Conservation (phyloP, 768 basidiomycete species). For the Tulasnella sp. region DNA sequence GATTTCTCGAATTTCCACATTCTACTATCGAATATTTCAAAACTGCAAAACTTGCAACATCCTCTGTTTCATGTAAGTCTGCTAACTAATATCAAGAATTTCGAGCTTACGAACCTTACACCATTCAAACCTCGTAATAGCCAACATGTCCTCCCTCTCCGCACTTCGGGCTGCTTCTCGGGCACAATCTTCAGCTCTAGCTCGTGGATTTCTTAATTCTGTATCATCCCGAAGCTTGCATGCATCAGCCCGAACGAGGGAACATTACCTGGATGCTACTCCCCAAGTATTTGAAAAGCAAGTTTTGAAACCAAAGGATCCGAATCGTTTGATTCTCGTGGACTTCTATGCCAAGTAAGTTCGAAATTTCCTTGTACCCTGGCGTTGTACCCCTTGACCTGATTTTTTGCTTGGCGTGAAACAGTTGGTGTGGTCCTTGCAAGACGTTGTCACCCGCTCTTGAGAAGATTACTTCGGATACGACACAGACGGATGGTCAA, state of each 20-base stretch:
- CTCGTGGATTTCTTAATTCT: too few species aligned
- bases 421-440: slow-evolving; percentile 72
- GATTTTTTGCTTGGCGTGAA: not conserved
- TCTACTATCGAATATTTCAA: too few species aligned
- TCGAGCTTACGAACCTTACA: too few species aligned
- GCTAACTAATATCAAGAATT: too few species aligned
- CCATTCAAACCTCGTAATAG: too few species aligned
- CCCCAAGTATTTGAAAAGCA: slow-evolving; percentile 12
- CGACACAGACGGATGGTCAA: slow-evolving; percentile 39
- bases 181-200: too few species aligned
- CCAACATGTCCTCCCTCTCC: too few species aligned
- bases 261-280: slow-evolving; percentile 11
- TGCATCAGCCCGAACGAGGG: not conserved
- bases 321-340: slow-evolving; percentile 45
- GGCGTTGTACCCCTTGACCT: slow-evolving; percentile 6
- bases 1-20: too few species aligned
- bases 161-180: too few species aligned
- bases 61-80: too few species aligned
- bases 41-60: too few species aligned
- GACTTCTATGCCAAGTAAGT: slow-evolving; percentile 72
- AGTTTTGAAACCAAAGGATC: slow-evolving; percentile 2
- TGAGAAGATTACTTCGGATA: slow-evolving; percentile 38
- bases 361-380: not conserved
- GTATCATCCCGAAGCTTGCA: slow-evolving; percentile 1
- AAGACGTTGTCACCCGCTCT: slow-evolving; percentile 57